phyloP scores from a whole-genome alignment of 1,139 yeast species.

The Kluyveromyces marxianus region DNA sequence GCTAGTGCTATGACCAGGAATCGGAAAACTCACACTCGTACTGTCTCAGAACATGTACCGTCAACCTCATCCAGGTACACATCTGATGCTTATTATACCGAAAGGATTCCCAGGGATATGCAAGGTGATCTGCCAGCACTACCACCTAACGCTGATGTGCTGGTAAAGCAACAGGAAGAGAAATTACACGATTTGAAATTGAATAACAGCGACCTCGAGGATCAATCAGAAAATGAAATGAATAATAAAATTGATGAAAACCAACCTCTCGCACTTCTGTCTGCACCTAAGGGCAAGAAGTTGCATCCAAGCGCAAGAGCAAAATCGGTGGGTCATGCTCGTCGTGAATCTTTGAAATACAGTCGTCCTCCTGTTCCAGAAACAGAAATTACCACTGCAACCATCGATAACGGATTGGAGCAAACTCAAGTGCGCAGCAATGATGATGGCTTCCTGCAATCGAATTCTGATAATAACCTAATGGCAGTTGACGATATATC shows the following conservation, averaged over 20 bases:
- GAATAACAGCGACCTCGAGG: constrained; percentile 6
- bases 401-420: constrained; percentile 19
- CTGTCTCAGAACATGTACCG: constrained; percentile 36
- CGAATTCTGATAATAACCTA: constrained; percentile 58
- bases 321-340: constrained; percentile 75
- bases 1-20: constrained; percentile 5
- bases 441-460: constrained; percentile 57
- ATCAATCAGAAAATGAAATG: not conserved
- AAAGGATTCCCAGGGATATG: constrained; percentile 2
- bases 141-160: constrained; percentile 29
- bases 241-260: constrained; percentile 12
- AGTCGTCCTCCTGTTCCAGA: constrained; percentile 29
- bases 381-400: constrained; percentile 11
- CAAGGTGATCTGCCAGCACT: constrained; percentile 27
- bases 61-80: constrained; percentile 7
- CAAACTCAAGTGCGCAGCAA: constrained; percentile 39
- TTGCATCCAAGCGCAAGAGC: constrained; percentile 86
- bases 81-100: not conserved
- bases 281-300: constrained; percentile 30
- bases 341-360: constrained; percentile 49
- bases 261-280: constrained; percentile 21
- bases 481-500: constrained; percentile 28
- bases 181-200: constrained; percentile 18
- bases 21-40: constrained; percentile 32
- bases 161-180: constrained; percentile 28